Evolutionary conservation across 2,329 filamentous ascomycete genomes (phyloP).

Genomic region (Colletotrichum magnum): DNA sequence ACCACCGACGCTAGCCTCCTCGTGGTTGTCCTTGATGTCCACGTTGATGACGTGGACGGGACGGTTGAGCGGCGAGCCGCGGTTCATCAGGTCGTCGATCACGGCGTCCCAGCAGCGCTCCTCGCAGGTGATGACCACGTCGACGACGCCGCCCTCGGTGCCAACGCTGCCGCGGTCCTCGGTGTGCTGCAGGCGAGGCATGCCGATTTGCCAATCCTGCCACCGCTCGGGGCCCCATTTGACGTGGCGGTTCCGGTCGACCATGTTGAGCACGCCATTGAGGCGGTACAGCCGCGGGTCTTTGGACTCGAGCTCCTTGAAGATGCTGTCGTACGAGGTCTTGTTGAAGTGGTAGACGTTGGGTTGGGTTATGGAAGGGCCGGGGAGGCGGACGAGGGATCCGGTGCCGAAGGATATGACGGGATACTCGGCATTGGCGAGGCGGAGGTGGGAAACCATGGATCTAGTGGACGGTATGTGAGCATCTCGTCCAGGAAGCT

Average conservation of each 20-base stretch:
- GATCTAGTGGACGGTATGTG: constrained; percentile 66
- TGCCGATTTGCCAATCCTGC: constrained; percentile 95
- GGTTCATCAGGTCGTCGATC: constrained; percentile 89
- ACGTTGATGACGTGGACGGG: constrained; percentile 99
- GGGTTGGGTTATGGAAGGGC: constrained; percentile 90
- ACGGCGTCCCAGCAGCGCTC: constrained; percentile 99
- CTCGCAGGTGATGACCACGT: constrained; percentile 97
- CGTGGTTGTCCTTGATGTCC: constrained; percentile 98
- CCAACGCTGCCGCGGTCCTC: constrained; percentile 84
- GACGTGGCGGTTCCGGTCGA: constrained; percentile 89
- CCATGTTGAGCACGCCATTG: constrained; percentile 96
- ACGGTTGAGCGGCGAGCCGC: constrained; percentile 88
- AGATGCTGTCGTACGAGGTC: constrained; percentile 95
- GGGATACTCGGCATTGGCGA: constrained; percentile 89
- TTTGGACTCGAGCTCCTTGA: constrained; percentile 88
- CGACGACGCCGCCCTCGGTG: constrained; percentile 89
- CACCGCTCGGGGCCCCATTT: constrained; percentile 98
- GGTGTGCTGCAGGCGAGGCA: constrained; percentile 83
- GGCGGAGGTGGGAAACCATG: constrained; percentile 99
- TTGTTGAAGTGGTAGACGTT: constrained; percentile 99
- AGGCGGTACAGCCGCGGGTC: constrained; percentile 89
- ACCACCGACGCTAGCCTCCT: constrained; percentile 92
- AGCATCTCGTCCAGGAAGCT: neutral
- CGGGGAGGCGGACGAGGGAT: constrained; percentile 92
- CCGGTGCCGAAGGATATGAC: constrained; percentile 98